phyloP scores from a whole-genome alignment of 208 protist species.

The Trichomonas tenax region DNA sequence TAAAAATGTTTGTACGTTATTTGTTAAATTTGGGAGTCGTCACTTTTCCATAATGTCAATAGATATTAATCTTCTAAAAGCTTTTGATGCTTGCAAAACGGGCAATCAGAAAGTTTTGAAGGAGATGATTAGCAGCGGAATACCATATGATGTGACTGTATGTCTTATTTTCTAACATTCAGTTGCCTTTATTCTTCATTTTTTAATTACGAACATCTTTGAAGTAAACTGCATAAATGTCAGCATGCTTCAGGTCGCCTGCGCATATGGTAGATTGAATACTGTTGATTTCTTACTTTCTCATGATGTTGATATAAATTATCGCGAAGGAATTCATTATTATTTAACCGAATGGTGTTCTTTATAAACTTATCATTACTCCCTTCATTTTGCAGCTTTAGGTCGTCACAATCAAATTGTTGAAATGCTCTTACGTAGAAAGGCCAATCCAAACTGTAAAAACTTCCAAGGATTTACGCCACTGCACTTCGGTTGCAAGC shows the following conservation, averaged over 20 bases:
- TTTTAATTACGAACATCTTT: background rate
- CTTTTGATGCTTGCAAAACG: background rate
- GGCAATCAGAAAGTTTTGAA: background rate
- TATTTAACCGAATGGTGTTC: background rate
- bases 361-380: background rate
- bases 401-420: background rate
- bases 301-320: background rate
- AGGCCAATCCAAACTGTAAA: background rate
- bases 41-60: too few relatives aligned
- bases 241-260: background rate
- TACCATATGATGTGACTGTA: background rate
- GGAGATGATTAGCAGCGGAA: background rate
- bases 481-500: background rate
- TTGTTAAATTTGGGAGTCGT: too few relatives aligned
- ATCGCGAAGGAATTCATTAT: background rate
- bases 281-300: background rate
- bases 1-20: too few relatives aligned
- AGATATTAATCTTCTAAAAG: background rate
- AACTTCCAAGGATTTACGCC: constrained; percentile 8
- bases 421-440: constrained; percentile 1
- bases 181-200: background rate
- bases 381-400: background rate
- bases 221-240: background rate
- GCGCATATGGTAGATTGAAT: background rate
- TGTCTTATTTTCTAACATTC: background rate